Percentiles rank a stretch among this genome's conserved stretches.
These are phyloP conservation scores for Annulohypoxylon nitens DNA, from an alignment of 495 filamentous ascomycete species.

Conservation along the genomic window DNA sequence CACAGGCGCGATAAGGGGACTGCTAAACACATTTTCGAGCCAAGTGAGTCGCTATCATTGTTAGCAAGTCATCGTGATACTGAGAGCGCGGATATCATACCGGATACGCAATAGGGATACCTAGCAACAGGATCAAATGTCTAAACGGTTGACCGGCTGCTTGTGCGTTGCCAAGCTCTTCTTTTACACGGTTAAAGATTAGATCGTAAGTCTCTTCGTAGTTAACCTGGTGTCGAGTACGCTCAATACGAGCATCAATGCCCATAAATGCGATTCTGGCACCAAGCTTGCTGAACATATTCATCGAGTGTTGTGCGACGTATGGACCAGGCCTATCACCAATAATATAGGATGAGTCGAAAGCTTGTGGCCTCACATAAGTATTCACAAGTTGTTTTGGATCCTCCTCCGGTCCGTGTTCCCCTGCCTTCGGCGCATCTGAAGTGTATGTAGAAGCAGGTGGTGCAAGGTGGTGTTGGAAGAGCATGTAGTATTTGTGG, in stretches of 20 bases:
- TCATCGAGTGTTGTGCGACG: slow-evolving; percentile 82
- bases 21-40: slow-evolving; percentile 89
- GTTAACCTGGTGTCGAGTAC: slow-evolving; percentile 91
- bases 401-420: slow-evolving; percentile 67
- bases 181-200: slow-evolving; percentile 76
- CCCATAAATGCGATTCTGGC: slow-evolving; percentile 86
- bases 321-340: slow-evolving; percentile 82
- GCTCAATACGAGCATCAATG: slow-evolving; percentile 91
- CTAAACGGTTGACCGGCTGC: slow-evolving; percentile 69
- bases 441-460: slow-evolving; percentile 87
- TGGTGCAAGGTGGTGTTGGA: slow-evolving; percentile 91
- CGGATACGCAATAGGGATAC: slow-evolving; percentile 95
- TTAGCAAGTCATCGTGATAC: slow-evolving; percentile 15
- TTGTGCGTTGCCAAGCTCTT: slow-evolving; percentile 72
- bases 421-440: slow-evolving; percentile 46
- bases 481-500: slow-evolving; percentile 92
- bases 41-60: slow-evolving; percentile 78
- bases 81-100: slow-evolving; percentile 47
- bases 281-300: slow-evolving; percentile 86
- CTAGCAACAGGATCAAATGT: slow-evolving; percentile 87
- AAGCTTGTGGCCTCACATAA: slow-evolving; percentile 71
- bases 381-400: slow-evolving; percentile 75
- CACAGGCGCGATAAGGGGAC: slow-evolving; percentile 85
- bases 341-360: slow-evolving; percentile 82
- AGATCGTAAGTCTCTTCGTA: slow-evolving; percentile 89